Conservation (phyloP, 345 rosid genomes). For the Eucalyptus virginea region DNA sequence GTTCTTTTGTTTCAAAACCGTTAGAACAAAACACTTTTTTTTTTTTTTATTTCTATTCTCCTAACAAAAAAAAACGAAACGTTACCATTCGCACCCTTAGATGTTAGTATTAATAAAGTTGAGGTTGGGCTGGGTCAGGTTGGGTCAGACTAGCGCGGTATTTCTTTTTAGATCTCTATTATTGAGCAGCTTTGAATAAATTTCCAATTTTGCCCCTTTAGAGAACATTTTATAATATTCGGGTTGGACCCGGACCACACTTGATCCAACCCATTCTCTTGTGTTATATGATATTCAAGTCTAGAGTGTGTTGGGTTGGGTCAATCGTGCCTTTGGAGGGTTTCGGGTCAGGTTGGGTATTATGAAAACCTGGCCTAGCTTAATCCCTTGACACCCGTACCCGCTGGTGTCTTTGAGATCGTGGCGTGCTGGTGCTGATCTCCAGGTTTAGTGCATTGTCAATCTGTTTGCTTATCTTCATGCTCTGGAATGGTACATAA, state of each 20-base stretch:
- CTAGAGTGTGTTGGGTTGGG: neutral
- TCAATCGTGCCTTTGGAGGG: neutral
- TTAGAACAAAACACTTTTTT: no score
- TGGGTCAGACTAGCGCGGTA: accelerated
- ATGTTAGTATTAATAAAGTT: neutral
- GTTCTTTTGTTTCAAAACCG: no score
- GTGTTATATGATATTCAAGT: neutral
- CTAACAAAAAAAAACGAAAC: no score
- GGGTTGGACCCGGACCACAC: neutral
- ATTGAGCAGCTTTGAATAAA: neutral
- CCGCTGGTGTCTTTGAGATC: neutral
- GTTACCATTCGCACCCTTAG: no score
- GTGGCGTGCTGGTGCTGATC: neutral
- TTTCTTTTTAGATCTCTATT: neutral
- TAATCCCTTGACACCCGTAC: neutral
- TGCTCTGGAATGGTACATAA: neutral
- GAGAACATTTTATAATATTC: no score
- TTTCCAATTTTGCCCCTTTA: no score
- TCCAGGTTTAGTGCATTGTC: neutral
- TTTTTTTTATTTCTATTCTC: no score
- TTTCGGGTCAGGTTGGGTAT: neutral
- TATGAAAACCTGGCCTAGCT: neutral
- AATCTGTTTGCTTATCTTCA: neutral
- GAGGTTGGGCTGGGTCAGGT: neutral
- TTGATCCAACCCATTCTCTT: neutral